These are phyloP conservation scores for Quercus mongolica DNA, from an alignment of 306 rosid species.

Conservation along the genomic window DNA sequence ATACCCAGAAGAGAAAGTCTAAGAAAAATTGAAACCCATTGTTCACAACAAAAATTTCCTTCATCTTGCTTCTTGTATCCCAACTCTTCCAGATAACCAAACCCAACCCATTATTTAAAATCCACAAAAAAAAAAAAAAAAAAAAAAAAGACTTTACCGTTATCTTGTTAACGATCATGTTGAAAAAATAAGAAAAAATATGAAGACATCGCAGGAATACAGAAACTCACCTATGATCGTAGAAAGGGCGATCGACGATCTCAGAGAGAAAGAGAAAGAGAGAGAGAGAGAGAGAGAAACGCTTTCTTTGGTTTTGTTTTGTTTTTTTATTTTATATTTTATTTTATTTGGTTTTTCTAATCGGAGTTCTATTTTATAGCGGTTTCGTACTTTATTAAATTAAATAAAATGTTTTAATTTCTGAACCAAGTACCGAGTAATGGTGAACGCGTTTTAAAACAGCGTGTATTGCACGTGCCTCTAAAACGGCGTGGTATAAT, in stretches of 20 bases:
- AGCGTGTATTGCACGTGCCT: too few relatives aligned
- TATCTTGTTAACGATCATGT: neutral
- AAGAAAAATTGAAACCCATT: too few relatives aligned
- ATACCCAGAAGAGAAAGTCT: too few relatives aligned
- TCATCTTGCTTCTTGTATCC: neutral
- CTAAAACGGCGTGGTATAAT: too few relatives aligned
- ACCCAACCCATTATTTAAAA: neutral
- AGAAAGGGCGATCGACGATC: constrained; percentile 6
- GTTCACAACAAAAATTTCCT: neutral
- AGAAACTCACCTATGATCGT: neutral
- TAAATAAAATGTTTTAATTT: too few relatives aligned
- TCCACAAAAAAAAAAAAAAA: neutral
- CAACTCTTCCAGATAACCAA: neutral
- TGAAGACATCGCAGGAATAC: neutral
- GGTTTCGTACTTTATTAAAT: too few relatives aligned
- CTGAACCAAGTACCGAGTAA: too few relatives aligned
- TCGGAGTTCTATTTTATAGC: too few relatives aligned
- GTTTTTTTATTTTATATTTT: too few relatives aligned
- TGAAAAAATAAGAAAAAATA: neutral
- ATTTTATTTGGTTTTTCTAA: too few relatives aligned
- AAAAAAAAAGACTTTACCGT: neutral
- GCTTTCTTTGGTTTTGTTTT: neutral
- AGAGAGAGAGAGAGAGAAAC: neutral
- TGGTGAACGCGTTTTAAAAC: too few relatives aligned
- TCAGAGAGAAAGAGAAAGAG: neutral